Evolutionary conservation across 139 green algal genomes (phyloP).

Genomic region (Tetraselmis striata): DNA sequence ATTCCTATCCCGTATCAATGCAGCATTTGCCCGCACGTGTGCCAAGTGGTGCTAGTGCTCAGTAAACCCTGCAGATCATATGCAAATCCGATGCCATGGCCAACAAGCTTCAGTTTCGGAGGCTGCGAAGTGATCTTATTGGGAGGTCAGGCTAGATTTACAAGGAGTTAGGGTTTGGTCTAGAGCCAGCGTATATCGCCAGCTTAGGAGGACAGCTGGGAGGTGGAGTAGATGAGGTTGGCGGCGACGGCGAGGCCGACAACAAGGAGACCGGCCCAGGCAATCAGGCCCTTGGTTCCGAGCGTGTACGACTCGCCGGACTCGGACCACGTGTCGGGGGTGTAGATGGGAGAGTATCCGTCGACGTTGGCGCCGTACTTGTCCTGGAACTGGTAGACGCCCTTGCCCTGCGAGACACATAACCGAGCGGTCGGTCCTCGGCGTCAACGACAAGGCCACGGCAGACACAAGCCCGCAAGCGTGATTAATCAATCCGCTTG

Average conservation of each 20-base stretch:
- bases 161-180: background rate
- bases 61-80: too few relatives aligned
- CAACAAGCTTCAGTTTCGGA: too few relatives aligned
- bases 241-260: conserved; percentile 63
- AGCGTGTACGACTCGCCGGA: conserved; percentile 74
- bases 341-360: conserved; percentile 95
- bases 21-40: too few relatives aligned
- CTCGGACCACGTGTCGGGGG: conserved; percentile 86
- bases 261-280: conserved; percentile 71
- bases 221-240: conserved; percentile 82
- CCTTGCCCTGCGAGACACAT: conserved; percentile 77
- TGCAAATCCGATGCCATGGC: too few relatives aligned
- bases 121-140: too few relatives aligned
- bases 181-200: background rate
- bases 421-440: too few relatives aligned
- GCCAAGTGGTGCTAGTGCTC: too few relatives aligned
- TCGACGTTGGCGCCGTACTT: conserved; percentile 96
- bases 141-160: background rate
- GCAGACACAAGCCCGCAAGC: too few relatives aligned
- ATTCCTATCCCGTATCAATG: too few relatives aligned
- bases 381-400: conserved; percentile 78
- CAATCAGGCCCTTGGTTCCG: conserved; percentile 83
- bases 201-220: conserved; percentile 23
- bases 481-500: too few relatives aligned
- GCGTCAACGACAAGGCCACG: too few relatives aligned